phyloP scores from a whole-genome alignment of 2,329 filamentous ascomycete genomes.

The Thielaviopsis musarum region DNA sequence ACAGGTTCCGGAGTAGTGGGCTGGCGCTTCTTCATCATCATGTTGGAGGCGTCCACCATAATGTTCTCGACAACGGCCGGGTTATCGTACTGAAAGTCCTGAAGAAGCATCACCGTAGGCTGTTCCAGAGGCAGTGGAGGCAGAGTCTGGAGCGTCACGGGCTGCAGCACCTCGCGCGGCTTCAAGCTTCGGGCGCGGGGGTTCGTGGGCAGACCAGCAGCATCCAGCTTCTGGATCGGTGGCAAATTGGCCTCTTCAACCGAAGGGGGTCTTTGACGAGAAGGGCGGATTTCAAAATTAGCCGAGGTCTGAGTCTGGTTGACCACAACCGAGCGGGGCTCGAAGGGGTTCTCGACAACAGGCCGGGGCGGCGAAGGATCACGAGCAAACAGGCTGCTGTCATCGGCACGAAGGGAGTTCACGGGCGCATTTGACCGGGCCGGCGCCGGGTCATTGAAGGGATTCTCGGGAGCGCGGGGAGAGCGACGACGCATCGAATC shows the following conservation, averaged over 20 bases:
- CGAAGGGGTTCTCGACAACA: not conserved
- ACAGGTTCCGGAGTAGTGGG: not conserved
- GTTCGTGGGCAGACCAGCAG: slow-evolving; percentile 31
- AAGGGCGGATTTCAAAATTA: slow-evolving; percentile 19
- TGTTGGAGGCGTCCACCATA: slow-evolving; percentile 26
- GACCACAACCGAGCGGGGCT: slow-evolving; percentile 13
- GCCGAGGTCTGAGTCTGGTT: slow-evolving; percentile 20
- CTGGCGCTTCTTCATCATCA: slow-evolving; percentile 14
- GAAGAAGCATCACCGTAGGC: slow-evolving; percentile 36
- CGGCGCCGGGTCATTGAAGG: not conserved
- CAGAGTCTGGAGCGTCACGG: not conserved
- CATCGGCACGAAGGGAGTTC: not conserved
- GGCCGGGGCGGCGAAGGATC: not conserved
- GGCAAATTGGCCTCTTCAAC: slow-evolving; percentile 17
- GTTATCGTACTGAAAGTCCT: slow-evolving; percentile 38
- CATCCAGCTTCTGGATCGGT: slow-evolving; percentile 27
- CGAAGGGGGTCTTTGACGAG: slow-evolving; percentile 16
- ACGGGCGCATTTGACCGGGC: not conserved
- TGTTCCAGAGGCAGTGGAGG: slow-evolving; percentile 17
- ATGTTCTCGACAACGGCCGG: slow-evolving; percentile 32
- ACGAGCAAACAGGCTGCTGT: slow-evolving; percentile 1
- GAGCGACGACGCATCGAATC: slow-evolving; percentile 35
- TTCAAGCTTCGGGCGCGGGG: slow-evolving; percentile 25
- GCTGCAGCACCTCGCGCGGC: slow-evolving; percentile 16
- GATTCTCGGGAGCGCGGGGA: slow-evolving; percentile 17